Base-by-base conservation (phyloP, 306 rosid species). In the Geum urbanum region DNA sequence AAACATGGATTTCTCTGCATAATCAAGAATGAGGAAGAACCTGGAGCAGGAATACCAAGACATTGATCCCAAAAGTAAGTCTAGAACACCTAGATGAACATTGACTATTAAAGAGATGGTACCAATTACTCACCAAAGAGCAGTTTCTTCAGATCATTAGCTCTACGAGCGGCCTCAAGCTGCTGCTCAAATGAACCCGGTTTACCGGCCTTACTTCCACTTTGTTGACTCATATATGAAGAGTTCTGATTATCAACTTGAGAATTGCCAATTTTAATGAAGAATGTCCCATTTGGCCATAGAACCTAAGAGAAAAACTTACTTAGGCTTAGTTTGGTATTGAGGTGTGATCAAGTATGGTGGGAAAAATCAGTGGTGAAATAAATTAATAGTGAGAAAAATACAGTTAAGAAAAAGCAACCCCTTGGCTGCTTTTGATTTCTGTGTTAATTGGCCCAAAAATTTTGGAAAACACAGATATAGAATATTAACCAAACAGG, bases 121-220 rank as follows among this genome's bases (percentile, higher is more conserved):
- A 67, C 19, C 35, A 12, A 63, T 19, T 68, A 85, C 99, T 86
- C 72, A 95, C 99, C 97, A 66, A 91, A 83, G 57, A 95, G 84
- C 79, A 95, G 64, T 83, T 91, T 95, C 83, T 87, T 91, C 70
- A 95, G 84, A 65, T 89, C 84, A 78, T 83, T 91, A 55, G 97
- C 97, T 79, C 97, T 83, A 46, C 99, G 99, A 80, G 95, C 88
- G 70, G 97, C 99, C 85, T 95, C 99, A 43, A 95, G 97, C 72
- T 95, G 85, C 72, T 84, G 77, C 87, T 95, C 96, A 50, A 95
- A 95, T 43, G 92, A 87, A 45, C 82, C 86, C 10, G 80, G 80
- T 75, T 78, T 78, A 5, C 53, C 74, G 79, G 55, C 66, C 72
- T 87, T 89, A 74, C 75, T 48, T 58, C 81, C 88, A 66, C 77